A percentile compares a stretch with the other conserved stretches of the same genome.
These are phyloP conservation scores for Brasenia schreberi DNA, from an alignment of 164 flowering plant genomes.

Conservation along the genomic window DNA sequence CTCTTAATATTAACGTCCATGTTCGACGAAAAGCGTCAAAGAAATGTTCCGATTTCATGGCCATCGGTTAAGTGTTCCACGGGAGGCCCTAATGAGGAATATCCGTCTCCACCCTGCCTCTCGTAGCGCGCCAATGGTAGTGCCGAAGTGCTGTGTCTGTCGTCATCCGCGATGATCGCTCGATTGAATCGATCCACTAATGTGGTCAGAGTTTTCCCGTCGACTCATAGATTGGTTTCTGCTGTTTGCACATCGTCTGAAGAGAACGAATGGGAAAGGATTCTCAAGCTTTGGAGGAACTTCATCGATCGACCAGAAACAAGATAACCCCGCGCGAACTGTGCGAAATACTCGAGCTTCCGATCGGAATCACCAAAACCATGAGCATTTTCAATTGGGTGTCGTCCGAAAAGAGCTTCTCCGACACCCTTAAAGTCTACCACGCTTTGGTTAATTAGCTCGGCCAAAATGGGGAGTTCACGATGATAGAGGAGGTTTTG, in stretches of 20 bases:
- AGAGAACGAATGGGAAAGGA: constrained; percentile 69
- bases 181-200: neutral
- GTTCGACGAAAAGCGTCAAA: neutral
- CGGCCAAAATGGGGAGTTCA: constrained; percentile 48
- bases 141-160: neutral
- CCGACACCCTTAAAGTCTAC: constrained; percentile 64
- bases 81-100: neutral
- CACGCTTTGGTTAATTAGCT: constrained; percentile 57
- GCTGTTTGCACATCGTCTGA: neutral
- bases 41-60: neutral
- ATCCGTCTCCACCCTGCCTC: neutral
- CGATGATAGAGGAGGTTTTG: constrained; percentile 42
- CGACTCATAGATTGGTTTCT: neutral
- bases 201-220: neutral
- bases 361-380: constrained; percentile 61
- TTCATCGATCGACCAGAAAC: constrained; percentile 34
- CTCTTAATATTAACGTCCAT: neutral
- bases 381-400: constrained; percentile 61
- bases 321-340: constrained; percentile 58
- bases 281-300: constrained; percentile 63
- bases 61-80: too few relatives aligned
- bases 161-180: neutral
- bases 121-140: too few relatives aligned
- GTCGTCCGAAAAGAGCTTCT: constrained; percentile 52
- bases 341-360: constrained; percentile 56